A percentile compares a stretch with the other conserved stretches of the same genome.
Conservation (phyloP, 371 early-diverging fungal genomes). For the Conidiobolus incongruus region DNA sequence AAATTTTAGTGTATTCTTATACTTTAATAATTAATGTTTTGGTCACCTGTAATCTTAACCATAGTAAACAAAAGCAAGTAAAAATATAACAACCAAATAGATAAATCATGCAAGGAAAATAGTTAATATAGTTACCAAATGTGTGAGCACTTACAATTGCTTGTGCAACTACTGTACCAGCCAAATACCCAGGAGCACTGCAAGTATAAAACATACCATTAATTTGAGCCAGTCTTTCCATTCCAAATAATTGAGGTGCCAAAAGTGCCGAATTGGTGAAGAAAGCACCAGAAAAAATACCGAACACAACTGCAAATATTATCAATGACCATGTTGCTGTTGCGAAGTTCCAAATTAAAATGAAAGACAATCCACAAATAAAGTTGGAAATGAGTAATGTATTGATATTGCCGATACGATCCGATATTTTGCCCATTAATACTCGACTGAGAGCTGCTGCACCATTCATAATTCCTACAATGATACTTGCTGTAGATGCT, state of each 20-base stretch:
- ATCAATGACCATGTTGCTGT: conserved; percentile 15
- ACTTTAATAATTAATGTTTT: no score
- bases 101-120: no score
- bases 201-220: conserved; percentile 17
- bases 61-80: no score
- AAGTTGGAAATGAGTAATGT: conserved; percentile 18
- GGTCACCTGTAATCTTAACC: no score
- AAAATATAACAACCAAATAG: no score
- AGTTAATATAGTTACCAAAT: no score
- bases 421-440: conserved; percentile 18
- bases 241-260: conserved; percentile 20
- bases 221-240: conserved; percentile 15
- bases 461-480: conserved; percentile 24
- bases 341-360: conserved; percentile 36
- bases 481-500: conserved; percentile 15
- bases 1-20: no score
- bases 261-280: conserved; percentile 18
- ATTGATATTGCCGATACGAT: conserved; percentile 29
- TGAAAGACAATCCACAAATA: conserved; percentile 17
- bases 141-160: no score
- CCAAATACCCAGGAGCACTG: no score
- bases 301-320: conserved; percentile 27
- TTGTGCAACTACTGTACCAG: no score
- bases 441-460: conserved; percentile 27
- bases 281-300: conserved; percentile 30